Conservation (phyloP, 257 asterid genomes). For the Handroanthus guayacan region DNA sequence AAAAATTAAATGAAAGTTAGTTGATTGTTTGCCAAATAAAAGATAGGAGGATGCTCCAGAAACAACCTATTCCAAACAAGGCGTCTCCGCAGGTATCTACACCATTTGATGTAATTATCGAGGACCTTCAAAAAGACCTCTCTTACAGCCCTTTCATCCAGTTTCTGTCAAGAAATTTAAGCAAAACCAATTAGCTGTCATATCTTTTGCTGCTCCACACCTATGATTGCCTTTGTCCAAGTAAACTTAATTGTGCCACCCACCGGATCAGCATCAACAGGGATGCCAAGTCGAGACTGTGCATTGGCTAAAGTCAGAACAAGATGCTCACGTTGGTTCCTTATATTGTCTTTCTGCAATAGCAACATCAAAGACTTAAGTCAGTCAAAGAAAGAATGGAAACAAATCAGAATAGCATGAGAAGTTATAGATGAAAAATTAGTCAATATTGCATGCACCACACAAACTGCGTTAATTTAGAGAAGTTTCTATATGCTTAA, state of each 20-base stretch:
- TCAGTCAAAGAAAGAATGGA: conserved; percentile 26
- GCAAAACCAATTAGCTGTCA: conserved; percentile 21
- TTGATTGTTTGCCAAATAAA: conserved; percentile 1
- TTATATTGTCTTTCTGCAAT: conserved; percentile 86
- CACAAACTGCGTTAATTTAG: conserved; percentile 24
- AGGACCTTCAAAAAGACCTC: conserved; percentile 93
- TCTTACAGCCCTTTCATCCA: conserved; percentile 86
- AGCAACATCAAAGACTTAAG: conserved; percentile 29
- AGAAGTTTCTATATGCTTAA: conserved; percentile 31
- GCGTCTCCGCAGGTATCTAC: conserved; percentile 87
- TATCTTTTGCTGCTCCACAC: conserved; percentile 18
- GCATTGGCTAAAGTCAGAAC: conserved; percentile 87
- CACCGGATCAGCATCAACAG: conserved; percentile 80
- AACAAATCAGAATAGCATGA: conserved; percentile 20
- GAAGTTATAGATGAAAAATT: background rate
- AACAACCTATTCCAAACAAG: conserved; percentile 85
- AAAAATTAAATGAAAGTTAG: conserved; percentile 40
- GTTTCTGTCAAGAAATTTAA: conserved; percentile 62
- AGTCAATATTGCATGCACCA: conserved; percentile 9
- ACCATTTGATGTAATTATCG: conserved; percentile 98
- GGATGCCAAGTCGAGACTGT: conserved; percentile 85
- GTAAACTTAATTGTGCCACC: conserved; percentile 47
- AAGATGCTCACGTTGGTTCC: conserved; percentile 95
- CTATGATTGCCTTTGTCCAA: conserved; percentile 26
- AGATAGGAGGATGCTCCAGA: conserved; percentile 34